Conservation (phyloP, 208 protist genomes). For the Endotrypanum monterogeii region DNA sequence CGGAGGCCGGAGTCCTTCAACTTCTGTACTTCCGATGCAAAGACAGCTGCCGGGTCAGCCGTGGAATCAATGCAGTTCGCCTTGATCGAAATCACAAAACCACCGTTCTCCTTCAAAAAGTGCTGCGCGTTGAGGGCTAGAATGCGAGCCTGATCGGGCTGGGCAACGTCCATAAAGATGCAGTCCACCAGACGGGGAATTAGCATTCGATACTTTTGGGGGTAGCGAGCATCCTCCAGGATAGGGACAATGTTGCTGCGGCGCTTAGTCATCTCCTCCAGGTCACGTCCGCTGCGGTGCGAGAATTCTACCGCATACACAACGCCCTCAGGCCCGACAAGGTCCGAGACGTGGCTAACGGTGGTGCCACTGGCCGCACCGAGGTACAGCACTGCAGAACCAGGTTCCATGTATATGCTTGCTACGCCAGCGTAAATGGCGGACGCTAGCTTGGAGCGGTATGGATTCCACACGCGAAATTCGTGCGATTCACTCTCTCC, state of each 20-base stretch:
- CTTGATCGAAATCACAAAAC: constrained; percentile 99
- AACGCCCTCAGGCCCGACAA: constrained; percentile 98
- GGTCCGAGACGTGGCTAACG: constrained; percentile 99
- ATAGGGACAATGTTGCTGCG: constrained; percentile 99
- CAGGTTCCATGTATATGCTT: constrained; percentile 98
- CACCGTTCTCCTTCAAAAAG: constrained; percentile 99
- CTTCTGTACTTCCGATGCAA: constrained; percentile 97
- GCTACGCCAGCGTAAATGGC: constrained; percentile 98
- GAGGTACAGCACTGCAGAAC: constrained; percentile 99
- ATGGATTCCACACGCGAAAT: constrained; percentile 99
- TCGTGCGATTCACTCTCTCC: constrained; percentile 92
- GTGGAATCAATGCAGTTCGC: constrained; percentile 99
- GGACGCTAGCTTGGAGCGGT: constrained; percentile 99
- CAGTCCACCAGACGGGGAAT: constrained; percentile 98
- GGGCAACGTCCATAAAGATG: constrained; percentile 99
- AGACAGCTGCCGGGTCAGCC: constrained; percentile 95
- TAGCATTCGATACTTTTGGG: constrained; percentile 99
- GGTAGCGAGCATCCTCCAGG: constrained; percentile 99
- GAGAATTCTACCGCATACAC: constrained; percentile 99
- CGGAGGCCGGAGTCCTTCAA: constrained; percentile 96
- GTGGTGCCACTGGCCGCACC: constrained; percentile 99
- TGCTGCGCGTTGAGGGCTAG: constrained; percentile 98
- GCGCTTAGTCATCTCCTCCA: constrained; percentile 99
- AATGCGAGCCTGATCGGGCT: constrained; percentile 99
- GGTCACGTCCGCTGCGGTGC: constrained; percentile 98